Evolutionary conservation across 768 basidiomycete genomes (phyloP).

Genomic region (Naganishia vishniacii): DNA sequence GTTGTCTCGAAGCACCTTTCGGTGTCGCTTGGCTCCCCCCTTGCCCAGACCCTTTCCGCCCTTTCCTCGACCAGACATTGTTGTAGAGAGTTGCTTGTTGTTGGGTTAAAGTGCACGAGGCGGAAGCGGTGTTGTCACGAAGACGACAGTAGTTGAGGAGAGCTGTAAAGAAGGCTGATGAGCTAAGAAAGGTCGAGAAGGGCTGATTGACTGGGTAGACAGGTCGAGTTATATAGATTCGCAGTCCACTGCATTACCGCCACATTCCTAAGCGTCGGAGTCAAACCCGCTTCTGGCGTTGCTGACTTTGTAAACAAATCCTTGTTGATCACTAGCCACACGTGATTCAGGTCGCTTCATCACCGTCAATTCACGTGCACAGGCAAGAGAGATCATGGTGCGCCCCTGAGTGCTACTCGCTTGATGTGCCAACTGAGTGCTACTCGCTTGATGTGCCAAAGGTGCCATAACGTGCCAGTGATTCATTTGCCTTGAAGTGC

Average conservation of each 20-base stretch:
- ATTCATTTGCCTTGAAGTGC: no score
- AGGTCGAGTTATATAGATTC: neutral
- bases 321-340: no score
- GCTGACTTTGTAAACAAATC: neutral
- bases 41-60: slow-evolving; percentile 53
- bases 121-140: slow-evolving; percentile 13
- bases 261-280: no score
- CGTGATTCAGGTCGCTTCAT: no score
- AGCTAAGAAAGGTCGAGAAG: neutral
- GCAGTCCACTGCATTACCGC: no score
- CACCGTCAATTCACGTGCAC: no score
- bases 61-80: slow-evolving; percentile 53
- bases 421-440: no score
- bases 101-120: slow-evolving; percentile 13
- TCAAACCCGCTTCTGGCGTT: neutral
- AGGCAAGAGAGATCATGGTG: no score
- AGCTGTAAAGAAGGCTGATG: neutral
- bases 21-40: slow-evolving; percentile 52
- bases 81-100: slow-evolving; percentile 26
- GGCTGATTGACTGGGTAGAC: neutral
- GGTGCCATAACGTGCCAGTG: no score
- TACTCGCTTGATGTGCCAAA: no score
- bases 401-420: no score
- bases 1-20: slow-evolving; percentile 53
- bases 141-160: slow-evolving; percentile 11